Evolutionary conservation across 202 grass and related monocot species (phyloP).

Genomic region (Cymbopogon flexuosus): DNA sequence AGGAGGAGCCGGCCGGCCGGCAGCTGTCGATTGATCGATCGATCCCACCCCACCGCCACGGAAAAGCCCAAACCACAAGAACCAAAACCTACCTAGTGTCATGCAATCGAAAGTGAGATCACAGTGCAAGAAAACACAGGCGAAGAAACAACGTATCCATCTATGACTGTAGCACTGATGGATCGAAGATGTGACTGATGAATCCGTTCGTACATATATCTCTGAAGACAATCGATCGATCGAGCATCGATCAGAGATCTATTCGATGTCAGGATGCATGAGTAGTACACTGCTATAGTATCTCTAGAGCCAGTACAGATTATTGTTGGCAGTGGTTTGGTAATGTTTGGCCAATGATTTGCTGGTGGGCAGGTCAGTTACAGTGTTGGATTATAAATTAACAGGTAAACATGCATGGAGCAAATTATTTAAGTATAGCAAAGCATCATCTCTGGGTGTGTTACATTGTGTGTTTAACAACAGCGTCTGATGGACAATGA

Average conservation of each 20-base stretch:
- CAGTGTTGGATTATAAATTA: not conserved
- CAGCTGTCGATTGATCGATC: too few species aligned
- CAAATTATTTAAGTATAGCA: not conserved
- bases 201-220: not conserved
- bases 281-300: not conserved
- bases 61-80: conserved; percentile 19
- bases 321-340: not conserved
- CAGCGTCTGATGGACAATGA: conserved; percentile 7
- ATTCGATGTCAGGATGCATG: not conserved
- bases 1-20: not conserved
- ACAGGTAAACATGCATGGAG: not conserved
- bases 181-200: not conserved
- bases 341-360: not conserved
- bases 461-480: not conserved
- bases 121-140: not conserved
- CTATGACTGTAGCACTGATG: not conserved
- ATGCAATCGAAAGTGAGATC: not conserved
- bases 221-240: not conserved
- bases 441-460: not conserved
- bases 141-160: not conserved
- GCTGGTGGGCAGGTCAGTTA: not conserved
- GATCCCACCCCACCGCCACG: not conserved
- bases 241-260: not conserved
- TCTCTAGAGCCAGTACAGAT: not conserved
- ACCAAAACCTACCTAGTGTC: conserved; percentile 22